Evolutionary conservation across 2,329 filamentous ascomycete genomes (phyloP), one percentile per base, ranked within the genome.

Genomic region (Rhynchosporium agropyri): DNA sequence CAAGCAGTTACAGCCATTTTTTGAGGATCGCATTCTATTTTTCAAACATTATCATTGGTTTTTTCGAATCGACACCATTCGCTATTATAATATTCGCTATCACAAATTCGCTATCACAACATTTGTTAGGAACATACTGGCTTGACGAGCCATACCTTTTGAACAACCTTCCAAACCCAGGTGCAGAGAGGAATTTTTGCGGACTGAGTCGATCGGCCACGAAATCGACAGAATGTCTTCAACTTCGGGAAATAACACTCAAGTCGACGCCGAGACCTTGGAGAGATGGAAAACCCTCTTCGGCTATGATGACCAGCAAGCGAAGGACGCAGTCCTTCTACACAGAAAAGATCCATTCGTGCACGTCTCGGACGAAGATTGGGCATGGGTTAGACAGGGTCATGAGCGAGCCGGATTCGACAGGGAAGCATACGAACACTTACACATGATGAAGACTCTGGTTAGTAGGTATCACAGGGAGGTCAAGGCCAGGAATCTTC

Each of bases 391-490:
- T 10, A n/a, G 38, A 36, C 38, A 15, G 31, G 50, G 50, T 3
- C 50, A 53, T 26, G 50, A 53, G 20, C 20, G 26, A 33, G 33
- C 50, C 3, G 50, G 50, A 9, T 53, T 38, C 33, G 36, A 53
- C n/a, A 53, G 36, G n/a, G 50, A 53, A 40, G 12, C 50, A 26
- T 53, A 53, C 50, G 50, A 53, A 26, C 50, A 53, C 36, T 33
- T 53, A 12, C 50, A 38, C 8, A n/a, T 38, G 33, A n/a, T 53
- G 33, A 53, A 53, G 12, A 33, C 3, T 2, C 36, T 40, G 10
- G 8, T 8, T 20, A 26, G 26, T 2, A 53, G 36, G 15, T 31
- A 38, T 20, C 20, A 20, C 3, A 53, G 36, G n/a, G 12, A 20
- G 15, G 33, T n/a, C 50, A 53, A n/a, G 20, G 31, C 5, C 6